phyloP scores from a whole-genome alignment of 2,329 filamentous ascomycete species.

The Septoria petroselini region DNA sequence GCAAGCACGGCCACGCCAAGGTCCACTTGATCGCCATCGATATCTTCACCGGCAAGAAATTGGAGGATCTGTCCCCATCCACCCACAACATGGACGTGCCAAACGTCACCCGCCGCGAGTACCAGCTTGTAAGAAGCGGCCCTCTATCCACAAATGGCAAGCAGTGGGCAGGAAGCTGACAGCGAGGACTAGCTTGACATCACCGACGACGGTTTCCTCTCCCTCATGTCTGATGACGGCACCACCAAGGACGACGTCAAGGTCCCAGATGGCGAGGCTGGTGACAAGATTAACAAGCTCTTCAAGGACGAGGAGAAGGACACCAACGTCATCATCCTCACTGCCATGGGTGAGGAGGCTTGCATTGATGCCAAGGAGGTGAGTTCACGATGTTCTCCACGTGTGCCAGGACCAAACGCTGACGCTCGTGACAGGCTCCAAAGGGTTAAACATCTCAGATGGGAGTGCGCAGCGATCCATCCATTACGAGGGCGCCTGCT shows the following conservation, averaged over 20 bases:
- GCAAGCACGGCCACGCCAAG: slow-evolving; percentile 99
- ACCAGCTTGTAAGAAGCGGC: slow-evolving; percentile 74
- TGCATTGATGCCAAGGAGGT: slow-evolving; percentile 88
- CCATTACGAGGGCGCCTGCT: slow-evolving; percentile 18
- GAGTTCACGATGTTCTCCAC: neutral
- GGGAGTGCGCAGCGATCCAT: slow-evolving; percentile 21
- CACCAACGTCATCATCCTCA: slow-evolving; percentile 86
- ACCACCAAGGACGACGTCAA: slow-evolving; percentile 92
- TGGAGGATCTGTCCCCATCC: slow-evolving; percentile 97
- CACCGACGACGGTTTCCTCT: slow-evolving; percentile 90
- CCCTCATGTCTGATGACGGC: slow-evolving; percentile 84
- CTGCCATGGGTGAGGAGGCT: slow-evolving; percentile 92
- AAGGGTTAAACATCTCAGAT: slow-evolving; percentile 31
- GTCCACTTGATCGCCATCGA: slow-evolving; percentile 97
- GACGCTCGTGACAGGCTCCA: slow-evolving; percentile 52
- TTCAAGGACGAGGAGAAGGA: slow-evolving; percentile 86
- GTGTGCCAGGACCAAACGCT: neutral
- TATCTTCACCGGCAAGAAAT: slow-evolving; percentile 99
- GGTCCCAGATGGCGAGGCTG: slow-evolving; percentile 83
- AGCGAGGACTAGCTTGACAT: slow-evolving; percentile 69
- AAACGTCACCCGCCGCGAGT: slow-evolving; percentile 85
- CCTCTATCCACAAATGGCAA: neutral
- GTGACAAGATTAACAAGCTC: slow-evolving; percentile 78
- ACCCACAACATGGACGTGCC: slow-evolving; percentile 98
- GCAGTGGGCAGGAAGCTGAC: slow-evolving; percentile 23